Base-by-base conservation (phyloP, 2,329 filamentous ascomycete genomes). In the Talaromyces sp. region DNA sequence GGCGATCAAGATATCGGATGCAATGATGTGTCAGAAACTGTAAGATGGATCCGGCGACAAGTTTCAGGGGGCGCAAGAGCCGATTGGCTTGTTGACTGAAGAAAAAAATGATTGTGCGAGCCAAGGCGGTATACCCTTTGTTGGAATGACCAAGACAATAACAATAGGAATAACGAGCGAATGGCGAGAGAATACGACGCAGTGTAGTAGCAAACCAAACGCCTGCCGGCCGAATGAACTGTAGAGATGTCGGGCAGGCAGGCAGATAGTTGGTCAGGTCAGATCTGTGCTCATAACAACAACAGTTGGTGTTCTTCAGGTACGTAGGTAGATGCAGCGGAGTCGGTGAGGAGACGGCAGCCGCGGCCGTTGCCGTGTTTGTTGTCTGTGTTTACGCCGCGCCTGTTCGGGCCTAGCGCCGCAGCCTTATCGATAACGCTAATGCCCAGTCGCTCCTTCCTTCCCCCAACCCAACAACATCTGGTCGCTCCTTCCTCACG, bases 381-480 rank as follows among this genome's bases (percentile, higher is more conserved):
- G 55, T 61, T 56, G 55, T 52, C 52, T 6, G 53, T 62, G 60
- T 62, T 62, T 62, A 62, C 60, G 56, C 60, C 50, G 56, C 43
- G 19, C 60, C 56, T 29, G 19, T 62, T 62, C 31, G 53, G 57
- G 60, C 3, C 51, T 62, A 62, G 60, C 38, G 32, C 53, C 19
- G 1, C 14, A 12, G 19, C 17, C 17, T 48, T 58, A 58, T 58
- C 56, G 56, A 58, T 58, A 53, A 58, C 41, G 31, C 51, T 58
- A 53, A 57, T 32, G n/a, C 46, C 12, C 6, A 4, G 10, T 21
- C 46, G 26, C 26, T 26, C 26, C 26, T 26, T 26, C 26, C 26
- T 5, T 26, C 5, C 26, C 29, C 29, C 29, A 31, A 31, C 29
- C 9, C 29, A 10, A 31, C 29, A 7, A 31, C 26, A 26, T 26